Base-by-base conservation (phyloP, 2,329 filamentous ascomycete genomes). In the Dactylellina cionopaga region DNA sequence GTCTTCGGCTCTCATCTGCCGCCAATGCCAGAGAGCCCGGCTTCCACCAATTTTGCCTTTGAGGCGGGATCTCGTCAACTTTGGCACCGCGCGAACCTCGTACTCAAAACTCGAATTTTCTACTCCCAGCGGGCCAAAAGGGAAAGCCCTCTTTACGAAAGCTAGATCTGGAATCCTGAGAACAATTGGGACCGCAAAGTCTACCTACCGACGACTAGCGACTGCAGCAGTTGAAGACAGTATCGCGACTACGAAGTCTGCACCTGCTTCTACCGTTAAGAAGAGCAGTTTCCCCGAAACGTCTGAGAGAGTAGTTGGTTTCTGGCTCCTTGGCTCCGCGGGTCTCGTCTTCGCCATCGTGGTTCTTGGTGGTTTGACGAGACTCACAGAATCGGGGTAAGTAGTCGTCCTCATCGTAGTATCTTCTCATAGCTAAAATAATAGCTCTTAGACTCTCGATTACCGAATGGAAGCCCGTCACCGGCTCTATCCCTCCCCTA, bases 391-490 rank as follows among this genome's bases (percentile, higher is more conserved):
- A 82, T 99, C 95, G 76, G 95, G 92, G 92, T 96, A 86, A 76
- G 83, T 74, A 41, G 22, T 31, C 47, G 17, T 52, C n/a, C 62
- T 25, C 6, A 2, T 22, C 25, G 25, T 35, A 5, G 15, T 46
- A 47, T 52, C 13, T 19, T 22, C 17, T 27, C 33, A 15, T 15
- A 3, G 6, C 15, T 11, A 3, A 6, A n/a, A 39, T 65, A 74
- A n/a, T n/a, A n/a, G n/a, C n/a, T n/a, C n/a, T n/a, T 76, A 96
- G 94, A 46, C 85, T 99, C 76, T 97, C 93, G 80, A 99, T 99
- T 78, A 99, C 95, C 75, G 95, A 99, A 90, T 99, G 95, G 95
- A 90, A 89, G 76, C 95, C 95, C 52, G 93, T 99, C 43, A 98
- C 95, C 7, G 95, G 95, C 76, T 93, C 92, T 13, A 83, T 96